Evolutionary conservation across 345 rosid species (phyloP), one percentile per base, ranked within the genome.

Genomic region (Hibiscus mutabilis): DNA sequence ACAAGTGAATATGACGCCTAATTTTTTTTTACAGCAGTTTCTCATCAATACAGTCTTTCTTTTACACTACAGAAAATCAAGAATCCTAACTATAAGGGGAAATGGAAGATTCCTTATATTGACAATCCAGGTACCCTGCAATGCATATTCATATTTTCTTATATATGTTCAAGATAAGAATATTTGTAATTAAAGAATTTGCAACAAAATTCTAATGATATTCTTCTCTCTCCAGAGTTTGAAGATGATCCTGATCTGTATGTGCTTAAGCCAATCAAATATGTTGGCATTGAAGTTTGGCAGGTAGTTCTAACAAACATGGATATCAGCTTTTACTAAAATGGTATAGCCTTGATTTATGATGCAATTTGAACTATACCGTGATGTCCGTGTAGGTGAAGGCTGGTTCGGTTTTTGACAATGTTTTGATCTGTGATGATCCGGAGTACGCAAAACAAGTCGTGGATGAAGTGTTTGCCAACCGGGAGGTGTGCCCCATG

Each of bases 211-310:
- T 35, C 37, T 8, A 35, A 35, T 35, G 40, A 35, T 35, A 35
- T 40, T 40, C 44, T 40, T 9, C 13, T 40, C 44, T 8, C 12
- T 40, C 11, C 12, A 93, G 98, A 93, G 79, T 93, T 93, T 89
- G 97, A 93, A 86, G 98, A 93, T 82, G 98, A 93, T 74, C 97
- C 97, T 18, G 95, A 93, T 74, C 88, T 93, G 73, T 90, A 90
- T 61, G 98, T 93, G 79, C 77, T 93, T 60, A 93, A 86, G 84
- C 93, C 98, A 63, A 83, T 90, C 19, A 89, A 78, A 82, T 90
- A 93, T 64, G 90, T 85, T 16, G 98, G 98, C 64, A 87, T 93
- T 62, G 98, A 93, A 85, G 91, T 93, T 72, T 93, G 98, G 98
- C 97, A 93, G 44, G 44, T 40, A 40, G 44, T 40, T 40, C 44